Evolutionary conservation across 441 rosid genomes (phyloP), one percentile per base, ranked within the genome.

Genomic region (Biscutella laevigata): DNA sequence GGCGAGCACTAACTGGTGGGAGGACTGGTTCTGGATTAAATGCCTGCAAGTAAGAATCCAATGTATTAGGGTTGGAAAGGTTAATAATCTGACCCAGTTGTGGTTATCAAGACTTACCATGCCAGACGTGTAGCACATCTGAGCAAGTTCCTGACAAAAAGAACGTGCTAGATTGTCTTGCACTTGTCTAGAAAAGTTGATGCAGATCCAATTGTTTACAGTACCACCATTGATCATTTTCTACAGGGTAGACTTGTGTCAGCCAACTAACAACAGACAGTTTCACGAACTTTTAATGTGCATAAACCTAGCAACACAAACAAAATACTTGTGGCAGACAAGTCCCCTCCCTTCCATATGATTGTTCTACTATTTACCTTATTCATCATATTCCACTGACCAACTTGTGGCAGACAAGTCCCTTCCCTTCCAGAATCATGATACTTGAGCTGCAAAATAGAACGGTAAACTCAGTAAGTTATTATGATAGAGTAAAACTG

Each of bases 161-260:
- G 79, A 75, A 30, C 70, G 70, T 1, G 95, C 98, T 27, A 79
- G 28, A 13, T 72, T 62, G 22, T 86, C 95, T 66, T 78, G 88
- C 28, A 86, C 94, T 39, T 24, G 70, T 26, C 92, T 76, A 28
- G 95, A 82, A 60, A 90, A 90, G 63, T 90, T 90, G 11, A 90
- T 67, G 81, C 97, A 90, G 35, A 86, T 68, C 95, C 97, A 90
- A 53, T 71, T 73, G 73, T 62, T 81, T 13, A 90, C 97, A 0
- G 84, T 86, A 52, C 97, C 97, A 7, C 95, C 94, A 69, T 90
- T 84, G 24, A 90, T 87, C 97, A 90, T 84, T 90, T 90, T 90
- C 98, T 90, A 80, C 75, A 71, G 38, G 9, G 50, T 52, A 27
- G 42, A 59, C 0, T 13, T 6, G 7, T 22, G 28, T 57, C 7